A percentile compares a stretch with the other conserved stretches of the same genome.
These are phyloP conservation scores for Penstemon eatonii DNA, from an alignment of 257 asterid species.

Conservation along the genomic window DNA sequence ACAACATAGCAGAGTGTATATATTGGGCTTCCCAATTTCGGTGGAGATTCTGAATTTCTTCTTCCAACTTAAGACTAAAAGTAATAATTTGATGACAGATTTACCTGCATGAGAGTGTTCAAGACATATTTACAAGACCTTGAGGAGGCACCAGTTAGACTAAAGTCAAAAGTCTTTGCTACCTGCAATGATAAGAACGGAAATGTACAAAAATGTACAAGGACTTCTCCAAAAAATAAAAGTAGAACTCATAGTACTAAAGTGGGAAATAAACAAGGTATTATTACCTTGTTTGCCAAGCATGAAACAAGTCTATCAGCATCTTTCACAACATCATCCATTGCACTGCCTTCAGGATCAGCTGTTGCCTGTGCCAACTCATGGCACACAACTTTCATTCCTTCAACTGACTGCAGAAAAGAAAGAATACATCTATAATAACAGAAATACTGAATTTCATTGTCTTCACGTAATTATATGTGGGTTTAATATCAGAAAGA, in stretches of 20 bases:
- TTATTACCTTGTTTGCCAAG: slow-evolving; percentile 81
- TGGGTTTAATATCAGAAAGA: slow-evolving; percentile 12
- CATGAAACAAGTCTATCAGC: slow-evolving; percentile 98
- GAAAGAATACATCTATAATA: slow-evolving; percentile 19
- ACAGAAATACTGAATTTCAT: neutral
- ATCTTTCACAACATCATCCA: slow-evolving; percentile 83
- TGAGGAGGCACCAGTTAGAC: slow-evolving; percentile 93
- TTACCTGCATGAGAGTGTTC: slow-evolving; percentile 97
- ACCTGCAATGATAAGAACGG: slow-evolving; percentile 52
- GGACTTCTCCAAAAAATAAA: slow-evolving; percentile 20
- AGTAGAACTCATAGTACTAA: slow-evolving; percentile 1
- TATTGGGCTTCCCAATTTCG: neutral
- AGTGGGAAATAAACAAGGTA: neutral
- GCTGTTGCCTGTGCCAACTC: slow-evolving; percentile 81
- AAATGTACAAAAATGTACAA: slow-evolving; percentile 28
- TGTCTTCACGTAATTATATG: slow-evolving; percentile 11
- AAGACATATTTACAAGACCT: slow-evolving; percentile 99
- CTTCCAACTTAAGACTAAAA: slow-evolving; percentile 15
- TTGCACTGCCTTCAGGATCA: slow-evolving; percentile 82
- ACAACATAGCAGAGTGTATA: too few relatives aligned
- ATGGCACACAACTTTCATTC: slow-evolving; percentile 98
- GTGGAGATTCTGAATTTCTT: slow-evolving; percentile 4
- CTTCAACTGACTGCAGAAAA: slow-evolving; percentile 89
- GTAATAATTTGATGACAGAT: neutral
- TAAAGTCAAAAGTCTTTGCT: slow-evolving; percentile 90